phyloP scores from a whole-genome alignment of 345 rosid genomes.

The Linum trigynum region DNA sequence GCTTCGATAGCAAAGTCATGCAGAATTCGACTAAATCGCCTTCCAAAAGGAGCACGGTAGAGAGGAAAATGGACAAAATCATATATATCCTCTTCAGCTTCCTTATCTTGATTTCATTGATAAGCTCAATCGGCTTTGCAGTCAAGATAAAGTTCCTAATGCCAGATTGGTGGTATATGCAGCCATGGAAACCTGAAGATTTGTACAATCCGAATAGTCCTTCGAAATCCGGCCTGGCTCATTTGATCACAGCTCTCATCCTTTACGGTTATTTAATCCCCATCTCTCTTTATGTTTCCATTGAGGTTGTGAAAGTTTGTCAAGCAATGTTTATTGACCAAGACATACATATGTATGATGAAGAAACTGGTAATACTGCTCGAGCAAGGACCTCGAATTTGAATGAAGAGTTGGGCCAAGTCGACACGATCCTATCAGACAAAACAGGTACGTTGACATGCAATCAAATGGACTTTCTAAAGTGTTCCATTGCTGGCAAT shows the following conservation, averaged over 20 bases:
- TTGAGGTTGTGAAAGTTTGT: constrained; percentile 91
- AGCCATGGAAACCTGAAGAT: constrained; percentile 37
- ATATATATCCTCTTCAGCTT: constrained; percentile 72
- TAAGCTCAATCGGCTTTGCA: constrained; percentile 84
- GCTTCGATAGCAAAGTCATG: constrained; percentile 92
- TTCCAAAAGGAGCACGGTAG: constrained; percentile 78
- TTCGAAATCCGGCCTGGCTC: constrained; percentile 55
- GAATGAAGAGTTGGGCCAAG: constrained; percentile 97
- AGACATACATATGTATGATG: constrained; percentile 81
- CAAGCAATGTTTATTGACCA: constrained; percentile 91
- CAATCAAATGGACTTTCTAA: constrained; percentile 97
- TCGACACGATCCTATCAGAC: constrained; percentile 91
- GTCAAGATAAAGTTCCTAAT: constrained; percentile 64
- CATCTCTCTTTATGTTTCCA: constrained; percentile 91
- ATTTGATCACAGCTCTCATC: constrained; percentile 83
- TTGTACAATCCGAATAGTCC: constrained; percentile 57
- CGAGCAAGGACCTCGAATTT: constrained; percentile 90
- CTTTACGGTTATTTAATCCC: constrained; percentile 98
- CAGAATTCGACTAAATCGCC: constrained; percentile 85
- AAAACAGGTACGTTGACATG: constrained; percentile 98
- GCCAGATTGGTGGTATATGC: constrained; percentile 80
- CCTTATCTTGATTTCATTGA: constrained; percentile 56
- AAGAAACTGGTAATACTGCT: constrained; percentile 75
- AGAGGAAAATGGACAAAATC: constrained; percentile 82
- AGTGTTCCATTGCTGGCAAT: constrained; percentile 87